phyloP scores from a whole-genome alignment of 768 basidiomycete genomes.

The Leccinum incarnatum region DNA sequence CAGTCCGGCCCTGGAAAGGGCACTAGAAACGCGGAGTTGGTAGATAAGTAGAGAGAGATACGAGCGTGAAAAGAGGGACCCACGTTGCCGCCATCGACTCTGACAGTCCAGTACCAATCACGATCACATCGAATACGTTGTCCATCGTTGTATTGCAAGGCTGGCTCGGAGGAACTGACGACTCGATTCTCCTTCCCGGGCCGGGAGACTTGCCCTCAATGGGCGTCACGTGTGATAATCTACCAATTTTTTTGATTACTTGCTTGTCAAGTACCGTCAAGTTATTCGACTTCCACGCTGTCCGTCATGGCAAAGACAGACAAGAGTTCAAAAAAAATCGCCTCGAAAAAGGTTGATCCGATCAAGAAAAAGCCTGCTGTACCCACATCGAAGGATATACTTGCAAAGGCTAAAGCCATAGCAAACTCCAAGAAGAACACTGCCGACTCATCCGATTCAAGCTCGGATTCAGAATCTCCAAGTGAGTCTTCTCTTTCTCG shows the following conservation, averaged over 20 bases:
- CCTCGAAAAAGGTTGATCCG: constrained; percentile 33
- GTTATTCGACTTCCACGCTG: not conserved
- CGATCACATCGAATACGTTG: constrained; percentile 58
- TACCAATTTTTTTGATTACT: constrained; percentile 16
- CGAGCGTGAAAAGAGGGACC: constrained; percentile 31
- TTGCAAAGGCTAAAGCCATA: constrained; percentile 39
- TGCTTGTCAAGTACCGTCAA: not conserved
- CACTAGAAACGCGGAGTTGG: constrained; percentile 43
- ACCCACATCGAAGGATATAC: constrained; percentile 41
- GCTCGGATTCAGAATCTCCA: not conserved
- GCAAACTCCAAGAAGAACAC: constrained; percentile 10
- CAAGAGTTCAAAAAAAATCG: constrained; percentile 36
- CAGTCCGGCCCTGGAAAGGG: constrained; percentile 85
- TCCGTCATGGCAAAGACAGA: constrained; percentile 39
- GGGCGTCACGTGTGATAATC: constrained; percentile 21
- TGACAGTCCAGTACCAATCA: constrained; percentile 77
- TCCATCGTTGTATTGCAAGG: constrained; percentile 28
- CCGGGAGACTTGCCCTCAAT: constrained; percentile 26
- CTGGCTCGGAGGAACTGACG: not conserved
- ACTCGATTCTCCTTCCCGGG: not conserved
- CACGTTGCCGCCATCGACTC: constrained; percentile 90
- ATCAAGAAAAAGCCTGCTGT: constrained; percentile 19
- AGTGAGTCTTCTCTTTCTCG: not conserved
- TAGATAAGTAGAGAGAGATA: not conserved
- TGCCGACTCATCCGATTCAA: not conserved